A percentile compares a stretch with the other conserved stretches of the same genome.
Conservation (phyloP, 768 basidiomycete genomes). For the Dacryopinax spathularia region DNA sequence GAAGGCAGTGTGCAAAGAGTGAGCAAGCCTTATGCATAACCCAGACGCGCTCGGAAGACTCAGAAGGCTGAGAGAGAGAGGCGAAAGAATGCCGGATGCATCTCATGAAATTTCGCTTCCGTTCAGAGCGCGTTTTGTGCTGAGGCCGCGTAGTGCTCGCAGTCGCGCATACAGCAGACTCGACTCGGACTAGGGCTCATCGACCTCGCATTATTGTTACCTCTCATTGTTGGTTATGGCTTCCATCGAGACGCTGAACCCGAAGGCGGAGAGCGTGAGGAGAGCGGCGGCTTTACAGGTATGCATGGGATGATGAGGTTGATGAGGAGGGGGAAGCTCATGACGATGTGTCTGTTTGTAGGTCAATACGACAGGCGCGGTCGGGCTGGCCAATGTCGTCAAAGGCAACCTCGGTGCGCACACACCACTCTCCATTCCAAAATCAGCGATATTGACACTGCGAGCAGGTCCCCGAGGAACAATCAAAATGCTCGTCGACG, state of each 20-base stretch:
- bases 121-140: background rate
- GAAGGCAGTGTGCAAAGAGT: too few relatives aligned
- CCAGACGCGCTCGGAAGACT: too few relatives aligned
- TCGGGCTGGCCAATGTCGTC: constrained; percentile 94
- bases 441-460: constrained; percentile 7
- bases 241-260: constrained; percentile 78
- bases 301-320: constrained; percentile 12
- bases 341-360: constrained; percentile 22
- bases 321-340: background rate
- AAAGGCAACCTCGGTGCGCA: constrained; percentile 83
- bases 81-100: background rate
- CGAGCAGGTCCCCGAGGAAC: constrained; percentile 81
- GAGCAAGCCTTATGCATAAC: background rate
- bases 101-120: background rate
- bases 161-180: background rate
- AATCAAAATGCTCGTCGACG: constrained; percentile 98
- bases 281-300: constrained; percentile 87
- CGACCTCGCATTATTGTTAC: too few relatives aligned
- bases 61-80: too few relatives aligned
- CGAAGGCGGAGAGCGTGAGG: constrained; percentile 85
- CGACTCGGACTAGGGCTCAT: too few relatives aligned
- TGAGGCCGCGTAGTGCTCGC: background rate
- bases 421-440: constrained; percentile 10
- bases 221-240: background rate
- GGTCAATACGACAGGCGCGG: constrained; percentile 88